Evolutionary conservation across 2,329 filamentous ascomycete genomes (phyloP), one percentile per base, ranked within the genome.

Genomic region (Fusarium robinianum): DNA sequence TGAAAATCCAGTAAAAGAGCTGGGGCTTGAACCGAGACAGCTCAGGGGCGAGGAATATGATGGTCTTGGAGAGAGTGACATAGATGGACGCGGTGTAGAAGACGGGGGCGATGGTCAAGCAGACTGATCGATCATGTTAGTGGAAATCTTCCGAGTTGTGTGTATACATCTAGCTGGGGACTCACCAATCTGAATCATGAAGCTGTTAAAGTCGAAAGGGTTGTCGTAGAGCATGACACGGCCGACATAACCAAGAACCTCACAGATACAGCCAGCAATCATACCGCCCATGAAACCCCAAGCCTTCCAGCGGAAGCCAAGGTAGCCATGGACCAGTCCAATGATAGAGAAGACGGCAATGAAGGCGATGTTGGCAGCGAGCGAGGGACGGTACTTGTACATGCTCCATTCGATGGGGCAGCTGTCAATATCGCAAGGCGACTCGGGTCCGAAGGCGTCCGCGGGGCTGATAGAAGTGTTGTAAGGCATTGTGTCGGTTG

Each of bases 101-200:
- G 47, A 73, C 69, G 38, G 70, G 70, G 8, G 67, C 70, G 49
- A 66, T 63, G 4, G 80, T 84, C 36, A 87, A 71, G 64, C 79
- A 83, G 48, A 63, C 76, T 80, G 35, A 15, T 16, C 9, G 18
- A 14, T 0, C 16, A 12, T 14, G 18, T 47, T 31, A 41, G 53
- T 39, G 33, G 41, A 16, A 29, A 5, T 2, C n/a, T 12, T 22
- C 2, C 6, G 4, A 9, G 21, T 15, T 7, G 8, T 22, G 14
- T 8, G 5, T 9, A 19, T 8, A 15, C 11, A 17, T 11, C 16
- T 8, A 17, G 43, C 22, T 8, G 15, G 6, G 32, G 12, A 65
- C 72, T 33, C 60, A 78, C 77, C 70, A 51, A 85, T 84, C 61
- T 87, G 80, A n/a, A 85, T 74, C 62, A 86, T 74, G 61, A 87